Percentiles rank a stretch among this genome's conserved stretches.
Evolutionary conservation across 73 alveolate genomes (phyloP).

Genomic region (Uronychia binucleata): DNA sequence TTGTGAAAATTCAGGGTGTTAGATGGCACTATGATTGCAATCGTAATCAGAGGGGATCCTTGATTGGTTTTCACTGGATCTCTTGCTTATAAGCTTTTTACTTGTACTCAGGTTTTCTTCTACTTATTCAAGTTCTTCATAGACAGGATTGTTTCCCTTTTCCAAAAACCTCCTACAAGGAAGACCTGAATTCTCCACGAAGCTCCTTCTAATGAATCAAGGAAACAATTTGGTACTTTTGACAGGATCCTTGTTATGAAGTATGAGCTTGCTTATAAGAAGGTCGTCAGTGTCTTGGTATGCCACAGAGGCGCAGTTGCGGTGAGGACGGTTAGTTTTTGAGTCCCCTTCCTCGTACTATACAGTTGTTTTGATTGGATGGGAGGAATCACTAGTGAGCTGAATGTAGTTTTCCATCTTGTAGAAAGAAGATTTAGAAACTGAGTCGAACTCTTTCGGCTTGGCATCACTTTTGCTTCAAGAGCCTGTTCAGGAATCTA

Average conservation of each 20-base stretch:
- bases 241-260: background rate
- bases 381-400: background rate
- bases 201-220: background rate
- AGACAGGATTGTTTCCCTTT: background rate
- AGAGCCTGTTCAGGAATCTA: too few species aligned
- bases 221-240: background rate
- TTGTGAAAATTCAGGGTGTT: too few species aligned
- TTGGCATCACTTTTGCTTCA: background rate
- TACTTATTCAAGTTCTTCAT: background rate
- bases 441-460: background rate
- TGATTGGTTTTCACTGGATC: too few species aligned
- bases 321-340: background rate
- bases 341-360: background rate
- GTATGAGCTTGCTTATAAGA: background rate
- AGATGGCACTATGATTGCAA: too few species aligned
- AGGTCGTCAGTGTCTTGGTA: background rate
- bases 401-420: background rate
- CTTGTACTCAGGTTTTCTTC: too few species aligned
- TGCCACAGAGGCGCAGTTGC: background rate
- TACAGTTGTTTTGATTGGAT: background rate
- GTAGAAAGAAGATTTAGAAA: background rate
- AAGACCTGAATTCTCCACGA: background rate
- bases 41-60: too few species aligned
- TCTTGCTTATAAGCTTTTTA: too few species aligned
- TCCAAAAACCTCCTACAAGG: background rate